These are phyloP conservation scores for Globisporangium middletonii DNA, from an alignment of 352 stramenopile species.

Conservation along the genomic window DNA sequence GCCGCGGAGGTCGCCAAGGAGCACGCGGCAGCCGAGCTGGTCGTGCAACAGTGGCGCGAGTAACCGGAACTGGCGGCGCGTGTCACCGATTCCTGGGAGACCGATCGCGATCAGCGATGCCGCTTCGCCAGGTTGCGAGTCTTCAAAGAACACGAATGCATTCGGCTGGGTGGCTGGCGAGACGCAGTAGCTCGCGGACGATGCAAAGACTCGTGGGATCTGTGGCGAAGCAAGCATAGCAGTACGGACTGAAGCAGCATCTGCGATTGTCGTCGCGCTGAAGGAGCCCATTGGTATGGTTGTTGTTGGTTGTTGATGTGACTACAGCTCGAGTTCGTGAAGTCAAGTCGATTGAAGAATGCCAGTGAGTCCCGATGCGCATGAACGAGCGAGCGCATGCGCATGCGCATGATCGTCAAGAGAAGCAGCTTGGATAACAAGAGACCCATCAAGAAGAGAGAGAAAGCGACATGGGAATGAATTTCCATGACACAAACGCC, in stretches of 20 bases:
- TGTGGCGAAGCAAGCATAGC: background rate
- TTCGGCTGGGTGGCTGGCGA: conserved; percentile 2
- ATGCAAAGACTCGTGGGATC: conserved; percentile 20
- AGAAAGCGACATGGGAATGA: too few species aligned
- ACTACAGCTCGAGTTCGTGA: background rate
- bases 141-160: conserved; percentile 31
- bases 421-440: too few species aligned
- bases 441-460: too few species aligned
- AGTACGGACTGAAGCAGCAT: background rate
- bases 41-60: conserved; percentile 33
- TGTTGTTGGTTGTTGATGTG: background rate
- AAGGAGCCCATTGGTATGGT: background rate
- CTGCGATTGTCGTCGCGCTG: background rate
- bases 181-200: conserved; percentile 14
- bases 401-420: too few species aligned
- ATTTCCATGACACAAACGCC: too few species aligned
- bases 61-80: conserved; percentile 31
- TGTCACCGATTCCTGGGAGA: conserved; percentile 35
- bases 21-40: conserved; percentile 20
- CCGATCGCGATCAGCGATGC: conserved; percentile 24
- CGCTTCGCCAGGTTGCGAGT: conserved; percentile 20
- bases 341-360: background rate
- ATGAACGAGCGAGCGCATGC: too few species aligned
- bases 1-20: conserved; percentile 35
- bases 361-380: too few species aligned